These are phyloP conservation scores for Aspergillus affinis DNA, from an alignment of 495 filamentous ascomycete species.

Conservation along the genomic window DNA sequence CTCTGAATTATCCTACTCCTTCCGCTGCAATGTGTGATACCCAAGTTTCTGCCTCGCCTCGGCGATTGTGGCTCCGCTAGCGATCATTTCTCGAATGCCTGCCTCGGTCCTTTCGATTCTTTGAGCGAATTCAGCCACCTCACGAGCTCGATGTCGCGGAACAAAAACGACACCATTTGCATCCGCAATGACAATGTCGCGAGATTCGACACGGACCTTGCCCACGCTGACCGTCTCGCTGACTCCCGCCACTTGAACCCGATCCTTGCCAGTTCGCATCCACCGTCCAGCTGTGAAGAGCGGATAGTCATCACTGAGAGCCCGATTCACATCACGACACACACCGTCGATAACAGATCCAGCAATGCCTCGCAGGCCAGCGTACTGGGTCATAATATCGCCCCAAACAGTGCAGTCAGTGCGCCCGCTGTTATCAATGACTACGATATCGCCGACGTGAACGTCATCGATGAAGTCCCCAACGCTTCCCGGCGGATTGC, in stretches of 20 bases:
- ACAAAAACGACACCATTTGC: conserved; percentile 26
- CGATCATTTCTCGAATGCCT: conserved; percentile 18
- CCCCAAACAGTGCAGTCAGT: conserved; percentile 27
- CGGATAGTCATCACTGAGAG: conserved; percentile 20
- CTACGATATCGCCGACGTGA: conserved; percentile 20
- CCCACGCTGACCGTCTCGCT: conserved; percentile 22
- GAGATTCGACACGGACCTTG: conserved; percentile 19
- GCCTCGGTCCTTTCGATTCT: conserved; percentile 16
- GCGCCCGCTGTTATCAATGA: conserved; percentile 25
- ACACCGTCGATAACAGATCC: conserved; percentile 25
- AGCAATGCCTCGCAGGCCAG: conserved; percentile 19
- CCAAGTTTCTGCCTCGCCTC: conserved; percentile 18
- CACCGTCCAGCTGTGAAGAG: conserved; percentile 21
- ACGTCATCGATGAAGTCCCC: conserved; percentile 27
- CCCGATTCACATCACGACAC: conserved; percentile 24
- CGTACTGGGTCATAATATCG: conserved; percentile 27
- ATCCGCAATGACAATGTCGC: conserved; percentile 26
- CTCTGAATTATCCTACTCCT: no score
- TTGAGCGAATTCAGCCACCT: conserved; percentile 18
- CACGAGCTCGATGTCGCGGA: conserved; percentile 19
- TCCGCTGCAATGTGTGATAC: conserved; percentile 22
- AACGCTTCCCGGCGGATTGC: conserved; percentile 22
- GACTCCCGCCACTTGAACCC: conserved; percentile 21
- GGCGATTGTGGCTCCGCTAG: conserved; percentile 18
- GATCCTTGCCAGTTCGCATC: conserved; percentile 24